Evolutionary conservation across 768 basidiomycete species (phyloP).

Genomic region (Phallus indusiatus): DNA sequence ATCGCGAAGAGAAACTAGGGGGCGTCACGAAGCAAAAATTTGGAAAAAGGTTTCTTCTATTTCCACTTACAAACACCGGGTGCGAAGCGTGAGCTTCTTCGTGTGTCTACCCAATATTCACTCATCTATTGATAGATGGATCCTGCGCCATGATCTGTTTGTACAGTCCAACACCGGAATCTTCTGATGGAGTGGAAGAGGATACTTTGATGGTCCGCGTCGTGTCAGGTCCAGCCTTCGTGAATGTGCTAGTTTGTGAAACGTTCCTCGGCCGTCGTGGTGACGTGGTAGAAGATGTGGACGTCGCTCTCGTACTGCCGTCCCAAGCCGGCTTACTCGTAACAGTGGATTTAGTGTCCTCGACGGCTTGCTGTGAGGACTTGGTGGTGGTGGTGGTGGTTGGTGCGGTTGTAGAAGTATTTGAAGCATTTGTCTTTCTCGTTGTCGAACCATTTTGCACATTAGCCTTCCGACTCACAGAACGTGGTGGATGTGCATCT

Average conservation of each 20-base stretch:
- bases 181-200: constrained; percentile 71
- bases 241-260: constrained; percentile 59
- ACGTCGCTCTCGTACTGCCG: constrained; percentile 40
- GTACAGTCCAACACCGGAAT: constrained; percentile 79
- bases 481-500: constrained; percentile 32
- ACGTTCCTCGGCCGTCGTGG: constrained; percentile 55
- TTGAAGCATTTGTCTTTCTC: background rate
- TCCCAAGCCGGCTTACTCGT: constrained; percentile 58
- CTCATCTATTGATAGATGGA: constrained; percentile 44
- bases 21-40: too few species aligned
- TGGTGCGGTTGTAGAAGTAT: constrained; percentile 26
- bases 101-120: too few species aligned
- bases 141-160: constrained; percentile 73
- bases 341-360: constrained; percentile 50
- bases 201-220: constrained; percentile 24
- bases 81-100: too few species aligned
- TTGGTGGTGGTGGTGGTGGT: constrained; percentile 33
- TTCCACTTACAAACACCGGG: too few species aligned
- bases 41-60: too few species aligned
- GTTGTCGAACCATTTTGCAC: constrained; percentile 30
- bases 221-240: constrained; percentile 32
- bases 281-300: constrained; percentile 15
- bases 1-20: too few species aligned
- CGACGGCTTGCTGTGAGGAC: constrained; percentile 36
- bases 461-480: constrained; percentile 45